Evolutionary conservation across 1,139 yeast genomes (phyloP).

Genomic region (Kurtzmaniella natalensis): DNA sequence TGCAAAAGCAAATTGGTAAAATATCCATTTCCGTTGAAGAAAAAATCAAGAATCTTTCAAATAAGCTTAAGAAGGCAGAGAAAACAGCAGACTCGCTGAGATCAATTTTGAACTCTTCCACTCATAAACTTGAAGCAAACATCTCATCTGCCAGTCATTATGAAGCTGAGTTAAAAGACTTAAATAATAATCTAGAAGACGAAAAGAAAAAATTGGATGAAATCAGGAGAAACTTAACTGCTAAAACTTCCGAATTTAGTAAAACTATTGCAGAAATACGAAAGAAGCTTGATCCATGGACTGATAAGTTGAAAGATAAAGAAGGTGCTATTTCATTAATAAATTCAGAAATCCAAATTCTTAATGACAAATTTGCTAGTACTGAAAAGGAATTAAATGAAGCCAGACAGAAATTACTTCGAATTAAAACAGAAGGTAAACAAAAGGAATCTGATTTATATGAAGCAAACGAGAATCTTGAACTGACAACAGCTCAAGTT

Average conservation of each 20-base stretch:
- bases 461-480: conserved; percentile 41
- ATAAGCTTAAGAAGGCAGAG: conserved; percentile 58
- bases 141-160: conserved; percentile 39
- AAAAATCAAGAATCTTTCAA: conserved; percentile 58
- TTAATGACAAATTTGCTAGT: conserved; percentile 44
- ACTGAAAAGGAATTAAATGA: conserved; percentile 43
- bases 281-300: conserved; percentile 79
- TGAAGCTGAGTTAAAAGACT: conserved; percentile 37
- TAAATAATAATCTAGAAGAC: conserved; percentile 39
- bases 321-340: conserved; percentile 64
- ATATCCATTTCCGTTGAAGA: conserved; percentile 71
- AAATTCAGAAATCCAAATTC: conserved; percentile 59
- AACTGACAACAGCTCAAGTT: conserved; percentile 50
- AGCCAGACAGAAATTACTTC: conserved; percentile 43
- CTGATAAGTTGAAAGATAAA: conserved; percentile 59
- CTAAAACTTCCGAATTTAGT: conserved; percentile 65
- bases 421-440: conserved; percentile 50
- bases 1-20: conserved; percentile 38
- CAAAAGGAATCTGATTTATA: conserved; percentile 44
- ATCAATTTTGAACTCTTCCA: conserved; percentile 36
- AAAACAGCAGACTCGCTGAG: conserved; percentile 42
- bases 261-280: conserved; percentile 62
- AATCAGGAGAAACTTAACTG: conserved; percentile 63
- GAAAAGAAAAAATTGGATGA: conserved; percentile 59
- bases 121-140: conserved; percentile 43